Evolutionary conservation across 495 filamentous ascomycete species (phyloP).

Genomic region (Hyaloscypha bicolor): DNA sequence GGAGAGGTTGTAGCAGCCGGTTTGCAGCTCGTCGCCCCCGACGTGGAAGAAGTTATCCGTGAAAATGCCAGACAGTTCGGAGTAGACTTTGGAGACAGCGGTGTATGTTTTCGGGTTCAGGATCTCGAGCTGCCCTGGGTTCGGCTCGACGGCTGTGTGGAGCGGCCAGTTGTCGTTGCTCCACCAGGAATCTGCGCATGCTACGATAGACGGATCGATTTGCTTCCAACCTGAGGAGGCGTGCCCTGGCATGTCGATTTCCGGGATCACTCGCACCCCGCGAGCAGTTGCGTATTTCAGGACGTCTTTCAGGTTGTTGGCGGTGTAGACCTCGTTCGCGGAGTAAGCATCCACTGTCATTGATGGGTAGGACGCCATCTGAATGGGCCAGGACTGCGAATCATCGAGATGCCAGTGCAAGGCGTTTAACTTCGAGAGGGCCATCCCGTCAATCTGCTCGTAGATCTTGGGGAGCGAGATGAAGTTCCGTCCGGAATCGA

Average conservation of each 20-base stretch:
- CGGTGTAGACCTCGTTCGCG: conserved; percentile 44
- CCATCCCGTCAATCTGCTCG: conserved; percentile 55
- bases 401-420: conserved; percentile 57
- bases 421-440: conserved; percentile 54
- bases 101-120: conserved; percentile 57
- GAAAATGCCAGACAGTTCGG: conserved; percentile 54
- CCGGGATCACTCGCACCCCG: conserved; percentile 52
- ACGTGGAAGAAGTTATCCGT: conserved; percentile 57
- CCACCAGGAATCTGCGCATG: conserved; percentile 59
- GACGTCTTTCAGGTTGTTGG: conserved; percentile 43
- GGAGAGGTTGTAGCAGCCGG: conserved; percentile 58
- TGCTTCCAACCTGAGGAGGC: conserved; percentile 56
- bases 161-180: conserved; percentile 53
- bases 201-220: conserved; percentile 52
- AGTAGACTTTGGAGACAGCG: conserved; percentile 53
- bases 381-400: conserved; percentile 53
- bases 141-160: conserved; percentile 59
- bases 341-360: conserved; percentile 60
- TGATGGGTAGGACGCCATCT: conserved; percentile 50
- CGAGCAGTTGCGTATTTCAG: conserved; percentile 50
- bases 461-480: conserved; percentile 49
- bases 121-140: conserved; percentile 59
- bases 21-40: conserved; percentile 56
- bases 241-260: conserved; percentile 57
- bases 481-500: conserved; percentile 54